phyloP scores from a whole-genome alignment of 345 rosid genomes.

The Sisymbrium irio region DNA sequence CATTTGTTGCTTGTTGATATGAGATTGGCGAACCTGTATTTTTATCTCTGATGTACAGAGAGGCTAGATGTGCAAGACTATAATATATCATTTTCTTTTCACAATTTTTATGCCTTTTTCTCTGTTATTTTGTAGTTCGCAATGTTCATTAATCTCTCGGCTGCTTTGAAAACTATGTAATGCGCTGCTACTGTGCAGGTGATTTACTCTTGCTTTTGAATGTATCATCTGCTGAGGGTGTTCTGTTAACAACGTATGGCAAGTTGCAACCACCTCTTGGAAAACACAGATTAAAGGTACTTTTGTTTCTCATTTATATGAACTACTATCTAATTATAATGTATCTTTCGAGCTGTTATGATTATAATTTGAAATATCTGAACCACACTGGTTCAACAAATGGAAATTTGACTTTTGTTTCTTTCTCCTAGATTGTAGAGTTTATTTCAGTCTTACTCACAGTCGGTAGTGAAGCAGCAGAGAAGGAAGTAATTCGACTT shows the following conservation, averaged over 20 bases:
- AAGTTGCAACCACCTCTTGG: slow-evolving; percentile 95
- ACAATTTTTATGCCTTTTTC: not conserved
- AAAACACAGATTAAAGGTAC: slow-evolving; percentile 87
- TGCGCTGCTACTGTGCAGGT: slow-evolving; percentile 48
- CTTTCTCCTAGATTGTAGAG: slow-evolving; percentile 72
- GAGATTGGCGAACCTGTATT: not conserved
- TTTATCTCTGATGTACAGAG: slow-evolving; percentile 2
- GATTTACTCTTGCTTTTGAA: slow-evolving; percentile 78
- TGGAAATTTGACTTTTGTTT: slow-evolving; percentile 14
- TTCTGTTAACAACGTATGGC: slow-evolving; percentile 77
- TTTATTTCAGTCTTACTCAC: slow-evolving; percentile 80
- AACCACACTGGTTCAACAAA: not conserved
- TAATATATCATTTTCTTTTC: slow-evolving; percentile 4
- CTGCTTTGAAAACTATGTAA: not conserved
- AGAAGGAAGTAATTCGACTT: slow-evolving; percentile 70
- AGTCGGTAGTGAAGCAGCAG: slow-evolving; percentile 81
- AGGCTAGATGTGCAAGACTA: slow-evolving; percentile 3
- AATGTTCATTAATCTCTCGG: not conserved
- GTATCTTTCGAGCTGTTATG: slow-evolving; percentile 1
- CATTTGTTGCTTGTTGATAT: slow-evolving; percentile 8
- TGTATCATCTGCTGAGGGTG: slow-evolving; percentile 54
- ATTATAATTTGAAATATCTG: slow-evolving; percentile 14
- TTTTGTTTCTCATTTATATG: not conserved
- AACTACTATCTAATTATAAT: not conserved
- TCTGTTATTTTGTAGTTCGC: slow-evolving; percentile 13